A percentile compares a stretch with the other conserved stretches of the same genome.
Evolutionary conservation across 176 grass and related monocot genomes (phyloP).

Genomic region (Carex kokanica): DNA sequence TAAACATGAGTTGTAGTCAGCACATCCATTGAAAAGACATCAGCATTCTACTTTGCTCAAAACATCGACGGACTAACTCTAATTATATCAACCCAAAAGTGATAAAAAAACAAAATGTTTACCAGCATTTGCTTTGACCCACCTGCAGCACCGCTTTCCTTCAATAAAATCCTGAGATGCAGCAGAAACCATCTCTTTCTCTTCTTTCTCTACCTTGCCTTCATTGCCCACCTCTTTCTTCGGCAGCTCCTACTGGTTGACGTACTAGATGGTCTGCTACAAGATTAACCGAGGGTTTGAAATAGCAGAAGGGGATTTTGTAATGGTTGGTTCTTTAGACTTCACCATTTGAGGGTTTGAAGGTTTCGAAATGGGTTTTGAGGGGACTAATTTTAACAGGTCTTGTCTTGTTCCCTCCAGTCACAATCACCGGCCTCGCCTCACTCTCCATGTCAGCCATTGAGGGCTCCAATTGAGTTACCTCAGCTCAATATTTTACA

Average conservation of each 20-base stretch:
- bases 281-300: conserved; percentile 23
- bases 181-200: conserved; percentile 14
- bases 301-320: neutral
- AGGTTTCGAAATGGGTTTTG: conserved; percentile 19
- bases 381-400: neutral
- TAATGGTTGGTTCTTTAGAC: conserved; percentile 4
- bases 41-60: neutral
- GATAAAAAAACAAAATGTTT: conserved; percentile 29
- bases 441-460: conserved; percentile 22
- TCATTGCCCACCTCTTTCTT: conserved; percentile 20
- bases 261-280: conserved; percentile 78
- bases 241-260: conserved; percentile 80
- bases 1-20: neutral
- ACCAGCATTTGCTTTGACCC: conserved; percentile 86
- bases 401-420: conserved; percentile 16
- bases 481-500: conserved; percentile 20
- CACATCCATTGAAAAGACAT: conserved; percentile 5
- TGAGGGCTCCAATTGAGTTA: neutral
- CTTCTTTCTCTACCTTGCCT: neutral
- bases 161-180: conserved; percentile 5
- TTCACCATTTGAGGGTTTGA: conserved; percentile 11
- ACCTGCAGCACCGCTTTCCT: conserved; percentile 60
- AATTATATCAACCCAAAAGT: neutral
- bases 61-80: neutral
- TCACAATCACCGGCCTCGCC: conserved; percentile 20